A percentile compares a stretch with the other conserved stretches of the same genome.
These are phyloP conservation scores for Podospora australis DNA, from an alignment of 495 filamentous ascomycete species.

Conservation along the genomic window DNA sequence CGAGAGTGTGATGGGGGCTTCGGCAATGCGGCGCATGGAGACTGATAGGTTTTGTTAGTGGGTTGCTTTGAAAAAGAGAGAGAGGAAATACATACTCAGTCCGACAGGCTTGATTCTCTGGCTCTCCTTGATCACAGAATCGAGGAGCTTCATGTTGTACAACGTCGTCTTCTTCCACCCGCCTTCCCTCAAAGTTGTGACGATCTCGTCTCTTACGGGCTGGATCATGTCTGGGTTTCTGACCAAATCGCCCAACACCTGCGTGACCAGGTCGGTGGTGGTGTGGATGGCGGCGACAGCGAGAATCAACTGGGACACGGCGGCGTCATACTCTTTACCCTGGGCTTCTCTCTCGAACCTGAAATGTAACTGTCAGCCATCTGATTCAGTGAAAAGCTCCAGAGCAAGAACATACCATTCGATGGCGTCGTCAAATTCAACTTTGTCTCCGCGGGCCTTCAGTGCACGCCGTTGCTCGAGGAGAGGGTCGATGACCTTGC, in stretches of 20 bases:
- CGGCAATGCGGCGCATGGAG: slow-evolving; percentile 36
- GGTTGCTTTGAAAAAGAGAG: not conserved
- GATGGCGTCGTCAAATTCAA: slow-evolving; percentile 26
- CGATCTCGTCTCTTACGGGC: slow-evolving; percentile 33
- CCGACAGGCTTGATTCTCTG: slow-evolving; percentile 35
- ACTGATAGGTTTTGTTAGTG: slow-evolving; percentile 23
- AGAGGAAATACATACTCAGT: not conserved
- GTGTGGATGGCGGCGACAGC: slow-evolving; percentile 29
- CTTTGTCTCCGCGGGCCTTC: slow-evolving; percentile 9
- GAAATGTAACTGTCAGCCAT: not conserved
- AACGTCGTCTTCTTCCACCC: slow-evolving; percentile 44
- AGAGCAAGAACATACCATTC: slow-evolving; percentile 23
- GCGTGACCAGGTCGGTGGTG: slow-evolving; percentile 30
- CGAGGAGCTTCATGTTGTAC: slow-evolving; percentile 48
- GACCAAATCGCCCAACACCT: slow-evolving; percentile 32
- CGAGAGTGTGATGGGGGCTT: slow-evolving; percentile 32
- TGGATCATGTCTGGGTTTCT: slow-evolving; percentile 30
- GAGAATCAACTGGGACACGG: slow-evolving; percentile 23
- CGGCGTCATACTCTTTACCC: slow-evolving; percentile 23
- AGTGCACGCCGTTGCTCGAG: slow-evolving; percentile 22
- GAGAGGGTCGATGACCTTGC: slow-evolving; percentile 20
- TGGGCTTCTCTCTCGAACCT: slow-evolving; percentile 23
- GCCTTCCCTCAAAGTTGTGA: slow-evolving; percentile 23
- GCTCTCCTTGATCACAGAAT: slow-evolving; percentile 44
- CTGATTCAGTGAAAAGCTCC: not conserved